A percentile compares a stretch with the other conserved stretches of the same genome.
Conservation (phyloP, 306 rosid genomes). For the Lablab purpureus region DNA sequence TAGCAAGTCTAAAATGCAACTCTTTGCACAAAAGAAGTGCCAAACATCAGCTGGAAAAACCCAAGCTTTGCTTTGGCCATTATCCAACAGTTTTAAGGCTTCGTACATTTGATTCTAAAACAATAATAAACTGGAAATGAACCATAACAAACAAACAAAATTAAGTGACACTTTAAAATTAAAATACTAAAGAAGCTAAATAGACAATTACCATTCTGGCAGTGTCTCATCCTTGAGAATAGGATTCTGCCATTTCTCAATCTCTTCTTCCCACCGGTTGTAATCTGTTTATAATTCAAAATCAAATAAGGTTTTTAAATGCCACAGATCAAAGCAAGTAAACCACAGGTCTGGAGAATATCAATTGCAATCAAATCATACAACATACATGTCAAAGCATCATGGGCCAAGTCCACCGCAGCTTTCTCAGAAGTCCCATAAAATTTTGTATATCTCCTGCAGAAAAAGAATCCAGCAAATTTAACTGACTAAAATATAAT, state of each 20-base stretch:
- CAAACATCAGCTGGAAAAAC: constrained; percentile 27
- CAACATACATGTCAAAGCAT: constrained; percentile 86
- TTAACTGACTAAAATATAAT: constrained; percentile 34
- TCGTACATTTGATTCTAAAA: constrained; percentile 20
- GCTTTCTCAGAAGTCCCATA: constrained; percentile 96
- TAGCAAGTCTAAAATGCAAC: constrained; percentile 22
- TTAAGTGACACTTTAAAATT: background rate
- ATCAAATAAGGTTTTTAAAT: constrained; percentile 37
- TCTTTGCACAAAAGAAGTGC: background rate
- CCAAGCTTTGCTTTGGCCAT: constrained; percentile 12
- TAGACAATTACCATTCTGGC: constrained; percentile 84
- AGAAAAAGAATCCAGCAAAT: constrained; percentile 39
- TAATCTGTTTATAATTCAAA: constrained; percentile 68
- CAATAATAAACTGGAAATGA: constrained; percentile 4
- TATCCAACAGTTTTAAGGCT: constrained; percentile 21
- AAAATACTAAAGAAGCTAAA: constrained; percentile 18
- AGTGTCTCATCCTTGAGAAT: constrained; percentile 78
- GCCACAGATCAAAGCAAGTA: constrained; percentile 17
- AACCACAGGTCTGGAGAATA: constrained; percentile 39
- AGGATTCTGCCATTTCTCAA: constrained; percentile 92
- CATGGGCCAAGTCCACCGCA: constrained; percentile 81
- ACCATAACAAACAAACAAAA: background rate
- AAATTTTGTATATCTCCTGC: constrained; percentile 97
- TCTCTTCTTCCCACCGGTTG: constrained; percentile 97
- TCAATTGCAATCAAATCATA: constrained; percentile 32